Evolutionary conservation across 257 asterid genomes (phyloP).

Genomic region (Sherardia arvensis): DNA sequence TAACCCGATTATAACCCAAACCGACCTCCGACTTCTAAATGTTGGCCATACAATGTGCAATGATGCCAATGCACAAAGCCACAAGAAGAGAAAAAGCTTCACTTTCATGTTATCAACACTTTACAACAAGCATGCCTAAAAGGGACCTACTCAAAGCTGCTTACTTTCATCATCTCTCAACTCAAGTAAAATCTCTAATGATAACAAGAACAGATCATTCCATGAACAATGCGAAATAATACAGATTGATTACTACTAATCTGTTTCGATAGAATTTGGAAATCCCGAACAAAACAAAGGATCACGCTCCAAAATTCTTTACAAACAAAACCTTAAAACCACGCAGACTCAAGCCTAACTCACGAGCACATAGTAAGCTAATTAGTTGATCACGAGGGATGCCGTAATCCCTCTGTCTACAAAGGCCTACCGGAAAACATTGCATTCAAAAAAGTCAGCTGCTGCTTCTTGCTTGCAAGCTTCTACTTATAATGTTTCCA

Average conservation of each 20-base stretch:
- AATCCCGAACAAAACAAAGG: constrained; percentile 47
- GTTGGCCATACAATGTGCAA: constrained; percentile 10
- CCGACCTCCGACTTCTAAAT: background rate
- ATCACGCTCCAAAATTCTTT: constrained; percentile 31
- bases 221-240: background rate
- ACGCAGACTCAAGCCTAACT: constrained; percentile 21
- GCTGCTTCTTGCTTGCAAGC: constrained; percentile 25
- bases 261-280: constrained; percentile 32
- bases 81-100: background rate
- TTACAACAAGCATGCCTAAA: constrained; percentile 15
- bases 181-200: background rate
- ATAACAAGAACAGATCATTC: too few relatives aligned
- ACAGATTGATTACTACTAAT: constrained; percentile 18
- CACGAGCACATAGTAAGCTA: constrained; percentile 19
- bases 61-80: constrained; percentile 4
- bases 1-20: background rate
- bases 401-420: constrained; percentile 15
- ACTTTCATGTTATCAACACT: constrained; percentile 3
- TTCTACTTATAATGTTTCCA: constrained; percentile 16
- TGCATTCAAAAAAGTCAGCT: constrained; percentile 34
- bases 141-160: constrained; percentile 3
- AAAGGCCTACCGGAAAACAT: constrained; percentile 29
- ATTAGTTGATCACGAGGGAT: constrained; percentile 18
- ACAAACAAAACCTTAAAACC: constrained; percentile 24
- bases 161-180: constrained; percentile 1